A percentile compares a stretch with the other conserved stretches of the same genome.
phyloP scores from a whole-genome alignment of 352 stramenopile genomes.

The Pilasporangium apinafurcum region DNA sequence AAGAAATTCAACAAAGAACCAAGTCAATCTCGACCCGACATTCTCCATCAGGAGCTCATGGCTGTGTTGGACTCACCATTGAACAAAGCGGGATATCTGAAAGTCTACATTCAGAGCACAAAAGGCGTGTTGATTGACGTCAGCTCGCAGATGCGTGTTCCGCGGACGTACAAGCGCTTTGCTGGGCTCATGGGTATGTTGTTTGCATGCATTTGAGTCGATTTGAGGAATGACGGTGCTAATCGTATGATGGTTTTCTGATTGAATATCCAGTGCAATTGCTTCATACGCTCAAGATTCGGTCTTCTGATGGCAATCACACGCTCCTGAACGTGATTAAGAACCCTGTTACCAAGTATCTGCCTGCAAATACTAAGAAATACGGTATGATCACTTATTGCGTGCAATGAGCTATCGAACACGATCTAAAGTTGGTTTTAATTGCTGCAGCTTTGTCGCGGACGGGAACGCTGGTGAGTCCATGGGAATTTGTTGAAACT shows the following conservation, averaged over 20 bases:
- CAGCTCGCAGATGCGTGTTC: constrained; percentile 97
- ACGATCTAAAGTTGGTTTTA: background rate
- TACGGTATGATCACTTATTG: constrained; percentile 87
- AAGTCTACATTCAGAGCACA: constrained; percentile 96
- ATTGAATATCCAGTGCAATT: constrained; percentile 90
- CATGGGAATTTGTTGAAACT: constrained; percentile 90
- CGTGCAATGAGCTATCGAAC: background rate
- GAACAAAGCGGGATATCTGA: constrained; percentile 98
- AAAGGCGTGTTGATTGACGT: constrained; percentile 99
- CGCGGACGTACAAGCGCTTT: constrained; percentile 99
- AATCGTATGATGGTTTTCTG: constrained; percentile 16
- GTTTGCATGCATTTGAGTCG: background rate
- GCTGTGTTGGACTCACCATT: constrained; percentile 97
- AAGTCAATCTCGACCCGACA: constrained; percentile 97
- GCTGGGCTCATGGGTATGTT: constrained; percentile 91
- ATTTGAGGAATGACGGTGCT: background rate
- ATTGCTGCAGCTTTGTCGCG: constrained; percentile 80
- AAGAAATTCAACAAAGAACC: constrained; percentile 96
- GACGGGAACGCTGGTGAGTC: constrained; percentile 93
- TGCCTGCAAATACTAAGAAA: constrained; percentile 93
- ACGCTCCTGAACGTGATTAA: constrained; percentile 99
- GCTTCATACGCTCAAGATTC: constrained; percentile 99
- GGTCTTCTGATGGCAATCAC: constrained; percentile 93
- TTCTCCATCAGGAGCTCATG: constrained; percentile 98
- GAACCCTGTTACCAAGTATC: constrained; percentile 96